Percentiles rank a stretch among this genome's conserved stretches.
Conservation (phyloP, 2,329 filamentous ascomycete genomes). For the Arthrobotrys entomopaga region DNA sequence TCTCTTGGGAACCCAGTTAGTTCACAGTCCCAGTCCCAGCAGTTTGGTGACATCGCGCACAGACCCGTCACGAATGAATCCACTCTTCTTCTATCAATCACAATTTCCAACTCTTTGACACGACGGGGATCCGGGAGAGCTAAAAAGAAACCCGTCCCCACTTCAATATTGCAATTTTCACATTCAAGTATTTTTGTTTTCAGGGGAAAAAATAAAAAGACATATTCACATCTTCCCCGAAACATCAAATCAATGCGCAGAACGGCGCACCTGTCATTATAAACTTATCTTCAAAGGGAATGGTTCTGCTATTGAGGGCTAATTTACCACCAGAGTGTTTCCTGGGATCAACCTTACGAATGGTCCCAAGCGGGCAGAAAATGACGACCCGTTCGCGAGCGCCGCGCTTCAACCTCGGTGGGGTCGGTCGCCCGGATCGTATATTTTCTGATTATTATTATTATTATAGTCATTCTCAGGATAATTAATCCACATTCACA, state of each 20-base stretch:
- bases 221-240: constrained; percentile 37
- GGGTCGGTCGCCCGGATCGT: not conserved
- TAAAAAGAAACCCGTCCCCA: constrained; percentile 19
- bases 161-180: not conserved
- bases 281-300: constrained; percentile 35
- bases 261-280: constrained; percentile 17
- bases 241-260: constrained; percentile 29
- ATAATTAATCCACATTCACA: constrained; percentile 4
- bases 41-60: constrained; percentile 49
- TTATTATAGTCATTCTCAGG: constrained; percentile 29
- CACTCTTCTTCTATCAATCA: constrained; percentile 2
- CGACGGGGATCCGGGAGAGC: constrained; percentile 54
- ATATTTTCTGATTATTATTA: constrained; percentile 1
- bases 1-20: constrained; percentile 6
- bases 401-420: not conserved
- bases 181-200: constrained; percentile 4
- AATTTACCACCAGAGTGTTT: constrained; percentile 53
- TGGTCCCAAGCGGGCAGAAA: constrained; percentile 38
- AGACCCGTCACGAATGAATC: constrained; percentile 22
- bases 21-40: constrained; percentile 43
- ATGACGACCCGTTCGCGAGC: constrained; percentile 23
- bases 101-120: constrained; percentile 10
- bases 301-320: constrained; percentile 12
- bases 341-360: constrained; percentile 42
- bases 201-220: constrained; percentile 28